Conservation (phyloP, 352 stramenopile species). For the Phytophthora pseudosyringae region DNA sequence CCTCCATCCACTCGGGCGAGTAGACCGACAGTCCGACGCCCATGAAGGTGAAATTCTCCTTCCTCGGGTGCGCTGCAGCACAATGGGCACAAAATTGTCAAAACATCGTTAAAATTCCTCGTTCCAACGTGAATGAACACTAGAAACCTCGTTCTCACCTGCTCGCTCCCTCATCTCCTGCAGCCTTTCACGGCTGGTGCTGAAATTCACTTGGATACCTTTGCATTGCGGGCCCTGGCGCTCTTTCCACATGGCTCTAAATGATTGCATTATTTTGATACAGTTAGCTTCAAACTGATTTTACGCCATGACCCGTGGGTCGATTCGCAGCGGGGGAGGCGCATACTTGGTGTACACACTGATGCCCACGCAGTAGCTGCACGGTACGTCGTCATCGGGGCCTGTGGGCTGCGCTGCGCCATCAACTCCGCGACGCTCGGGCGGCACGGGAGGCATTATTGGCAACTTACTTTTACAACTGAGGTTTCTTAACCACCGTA, state of each 20-base stretch:
- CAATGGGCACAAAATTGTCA: conserved; percentile 18
- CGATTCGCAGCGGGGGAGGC: background rate
- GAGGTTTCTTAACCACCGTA: too few species aligned
- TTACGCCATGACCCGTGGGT: background rate
- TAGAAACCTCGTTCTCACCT: conserved; percentile 30
- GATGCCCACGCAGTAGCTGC: conserved; percentile 66
- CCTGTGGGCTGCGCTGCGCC: conserved; percentile 3
- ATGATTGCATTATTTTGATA: conserved; percentile 7
- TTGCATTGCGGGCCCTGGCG: conserved; percentile 58
- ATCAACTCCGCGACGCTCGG: conserved; percentile 28
- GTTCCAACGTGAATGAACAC: conserved; percentile 5
- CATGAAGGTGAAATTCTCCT: conserved; percentile 66
- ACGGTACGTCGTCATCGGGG: conserved; percentile 24
- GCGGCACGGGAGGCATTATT: conserved; percentile 33
- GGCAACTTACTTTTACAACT: too few species aligned
- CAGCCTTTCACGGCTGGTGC: conserved; percentile 45
- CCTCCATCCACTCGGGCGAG: conserved; percentile 62
- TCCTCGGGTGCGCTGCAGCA: conserved; percentile 41
- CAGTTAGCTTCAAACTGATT: background rate
- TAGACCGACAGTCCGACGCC: conserved; percentile 72
- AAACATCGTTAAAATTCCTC: conserved; percentile 5
- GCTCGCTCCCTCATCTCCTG: conserved; percentile 54
- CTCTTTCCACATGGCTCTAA: conserved; percentile 62
- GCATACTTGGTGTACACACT: conserved; percentile 75
- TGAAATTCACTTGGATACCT: conserved; percentile 56